Evolutionary conservation across 345 rosid genomes (phyloP), one percentile per base, ranked within the genome.

Genomic region (Camelina sativa): DNA sequence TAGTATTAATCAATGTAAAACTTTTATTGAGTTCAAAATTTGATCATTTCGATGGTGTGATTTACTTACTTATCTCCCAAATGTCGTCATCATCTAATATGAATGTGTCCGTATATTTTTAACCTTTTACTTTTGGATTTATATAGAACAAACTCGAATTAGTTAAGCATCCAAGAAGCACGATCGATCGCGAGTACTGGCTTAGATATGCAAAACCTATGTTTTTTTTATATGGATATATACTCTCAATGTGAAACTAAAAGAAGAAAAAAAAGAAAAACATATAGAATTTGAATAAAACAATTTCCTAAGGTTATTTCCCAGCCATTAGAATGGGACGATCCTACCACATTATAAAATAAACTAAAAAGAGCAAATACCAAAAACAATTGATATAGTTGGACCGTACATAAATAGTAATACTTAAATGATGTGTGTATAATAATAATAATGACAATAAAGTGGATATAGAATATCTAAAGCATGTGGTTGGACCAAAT

Each of bases 401-500:
- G 12, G 3, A 20, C 76, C 76, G 76, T 64, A 71, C 72, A 19
- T 12, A 46, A 46, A 64, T 44, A 32, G 41, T 12, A 23, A 23
- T 32, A 61, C 3, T 8, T 2, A 43, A 58, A 67, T 12, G 30
- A 30, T 30, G 34, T 12, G 37, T 13, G 43, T 17, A 56, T 56
- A 11, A 4, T 30, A 56, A 28, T 28, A 28, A 20, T 37, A 55
- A 51, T 13, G 67, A 44, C 2, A 37, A n/a, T 4, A 66, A 65
- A 28, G 53, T 57, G 50, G 63, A 77, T 65, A 71, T 34, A 48
- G 41, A 40, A 71, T 65, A 72, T 65, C 59, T 22, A 67, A 28
- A 65, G 69, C 63, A 78, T 78, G 73, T 72, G 77, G 80, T 72
- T 77, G 77, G 77, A 77, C 76, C 62, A 65, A 72, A 72, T 56